A percentile compares a stretch with the other conserved stretches of the same genome.
These are phyloP conservation scores for Mycena galopus DNA, from an alignment of 768 basidiomycete genomes.

Conservation along the genomic window DNA sequence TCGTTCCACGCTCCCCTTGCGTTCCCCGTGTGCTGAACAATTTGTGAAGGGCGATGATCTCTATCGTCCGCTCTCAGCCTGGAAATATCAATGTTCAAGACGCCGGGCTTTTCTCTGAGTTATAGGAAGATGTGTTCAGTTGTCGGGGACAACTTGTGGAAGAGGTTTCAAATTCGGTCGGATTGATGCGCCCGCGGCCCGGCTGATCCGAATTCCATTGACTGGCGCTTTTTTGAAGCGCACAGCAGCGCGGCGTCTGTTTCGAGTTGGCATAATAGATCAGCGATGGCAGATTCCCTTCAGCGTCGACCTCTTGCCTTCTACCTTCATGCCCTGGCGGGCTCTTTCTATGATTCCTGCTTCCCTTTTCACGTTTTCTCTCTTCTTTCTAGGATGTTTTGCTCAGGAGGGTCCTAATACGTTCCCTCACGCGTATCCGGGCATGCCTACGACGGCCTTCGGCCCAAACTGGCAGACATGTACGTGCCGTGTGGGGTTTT, in stretches of 20 bases:
- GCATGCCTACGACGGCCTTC: slow-evolving; percentile 60
- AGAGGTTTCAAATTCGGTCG: too few relatives aligned
- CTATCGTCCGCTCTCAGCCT: too few relatives aligned
- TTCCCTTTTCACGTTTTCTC: neutral
- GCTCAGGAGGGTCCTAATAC: slow-evolving; percentile 45
- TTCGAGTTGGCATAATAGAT: slow-evolving; percentile 1
- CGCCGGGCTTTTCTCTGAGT: too few relatives aligned
- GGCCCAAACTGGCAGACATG: slow-evolving; percentile 73
- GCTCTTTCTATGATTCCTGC: slow-evolving; percentile 10
- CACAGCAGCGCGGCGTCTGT: neutral
- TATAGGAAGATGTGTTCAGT: too few relatives aligned
- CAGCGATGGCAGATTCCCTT: slow-evolving; percentile 2
- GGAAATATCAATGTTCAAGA: too few relatives aligned
- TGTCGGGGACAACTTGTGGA: too few relatives aligned
- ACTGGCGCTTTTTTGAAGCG: too few relatives aligned
- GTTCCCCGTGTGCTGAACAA: too few relatives aligned
- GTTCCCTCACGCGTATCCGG: slow-evolving; percentile 65
- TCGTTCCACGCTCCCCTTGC: too few relatives aligned
- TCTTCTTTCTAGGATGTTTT: neutral
- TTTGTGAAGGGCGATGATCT: too few relatives aligned
- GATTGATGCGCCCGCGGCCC: too few relatives aligned
- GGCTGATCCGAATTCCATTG: too few relatives aligned
- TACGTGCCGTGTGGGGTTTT: slow-evolving; percentile 43
- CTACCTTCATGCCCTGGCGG: slow-evolving; percentile 10
- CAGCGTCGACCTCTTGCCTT: neutral